A percentile compares a stretch with the other conserved stretches of the same genome.
These are phyloP conservation scores for Porogramme epimiltina DNA, from an alignment of 1,284 basidiomycete species.

Conservation along the genomic window DNA sequence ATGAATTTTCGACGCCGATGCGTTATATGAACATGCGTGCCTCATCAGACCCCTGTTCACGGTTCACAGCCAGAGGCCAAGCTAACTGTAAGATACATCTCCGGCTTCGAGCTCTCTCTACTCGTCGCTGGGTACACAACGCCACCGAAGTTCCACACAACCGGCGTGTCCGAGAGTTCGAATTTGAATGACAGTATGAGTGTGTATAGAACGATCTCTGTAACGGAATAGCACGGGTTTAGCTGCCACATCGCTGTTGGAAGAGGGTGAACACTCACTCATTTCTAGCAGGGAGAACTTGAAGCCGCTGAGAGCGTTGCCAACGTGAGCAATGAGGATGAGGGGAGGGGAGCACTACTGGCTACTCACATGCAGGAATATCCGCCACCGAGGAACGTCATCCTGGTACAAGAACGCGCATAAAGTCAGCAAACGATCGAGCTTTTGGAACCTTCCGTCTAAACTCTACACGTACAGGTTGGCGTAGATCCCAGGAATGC, in stretches of 20 bases:
- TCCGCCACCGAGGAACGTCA: too few relatives aligned
- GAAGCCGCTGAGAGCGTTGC: slow-evolving; percentile 8
- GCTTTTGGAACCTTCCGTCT: slow-evolving; percentile 2
- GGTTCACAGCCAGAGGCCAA: too few relatives aligned
- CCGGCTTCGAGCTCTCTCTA: slow-evolving; percentile 11
- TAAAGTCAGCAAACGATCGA: background rate
- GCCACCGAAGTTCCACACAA: slow-evolving; percentile 23
- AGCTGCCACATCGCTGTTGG: background rate
- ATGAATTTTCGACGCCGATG: too few relatives aligned
- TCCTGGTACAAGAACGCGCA: too few relatives aligned
- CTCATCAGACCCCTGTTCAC: too few relatives aligned
- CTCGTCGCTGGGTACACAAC: slow-evolving; percentile 20
- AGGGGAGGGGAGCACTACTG: too few relatives aligned
- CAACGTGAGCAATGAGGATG: background rate
- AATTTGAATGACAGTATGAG: slow-evolving; percentile 5
- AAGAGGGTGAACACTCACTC: slow-evolving; percentile 3
- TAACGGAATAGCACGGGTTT: background rate
- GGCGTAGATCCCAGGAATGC: slow-evolving; percentile 23
- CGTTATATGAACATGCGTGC: too few relatives aligned
- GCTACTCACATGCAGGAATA: too few relatives aligned
- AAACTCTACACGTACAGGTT: slow-evolving; percentile 26
- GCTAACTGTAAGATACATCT: slow-evolving; percentile 16
- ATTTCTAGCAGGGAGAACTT: slow-evolving; percentile 16
- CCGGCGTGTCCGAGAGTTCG: slow-evolving; percentile 9
- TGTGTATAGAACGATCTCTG: slow-evolving; percentile 9